Evolutionary conservation across 1,284 basidiomycete species (phyloP), one percentile per base, ranked within the genome.

Genomic region (Cystobasidium sp.): DNA sequence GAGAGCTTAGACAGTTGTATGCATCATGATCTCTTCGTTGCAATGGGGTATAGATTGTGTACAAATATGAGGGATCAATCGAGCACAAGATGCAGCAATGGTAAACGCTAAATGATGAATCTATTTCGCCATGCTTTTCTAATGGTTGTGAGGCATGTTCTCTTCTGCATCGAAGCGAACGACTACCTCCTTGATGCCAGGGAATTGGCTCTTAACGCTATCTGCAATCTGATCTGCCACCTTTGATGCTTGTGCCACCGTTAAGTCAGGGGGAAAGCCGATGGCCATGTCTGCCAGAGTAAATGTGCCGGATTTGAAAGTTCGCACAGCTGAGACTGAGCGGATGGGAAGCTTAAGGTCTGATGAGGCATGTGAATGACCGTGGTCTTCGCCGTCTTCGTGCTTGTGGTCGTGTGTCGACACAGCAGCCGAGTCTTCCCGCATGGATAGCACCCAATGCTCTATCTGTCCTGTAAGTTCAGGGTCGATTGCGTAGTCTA

Each of bases 271-370:
- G 43, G 70, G 70, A 43, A 73, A 73, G 62, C 70, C 70, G 22
- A 73, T 59, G n/a, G 70, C 70, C 63, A 73, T 65, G 39, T 73
- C 70, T 9, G 62, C 53, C 12, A 73, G 62, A 5, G 63, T 65
- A 52, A 64, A 73, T n/a, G 70, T 73, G 14, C 70, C 70, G 7
- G 70, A 73, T 43, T 73, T 73, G 53, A 73, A 73, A 0, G 70
- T 73, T 10, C 70, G 49, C 18, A 73, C 63, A 37, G 56, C 39
- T 7, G 62, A 66, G 37, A 73, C 55, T 41, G 70, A 73, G 22
- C 62, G 52, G 6, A 73, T 73, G 14, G 70, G 70, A 10, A 73
- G 53, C 16, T 51, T 53, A 7, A 66, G 51, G n/a, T 43, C 44
- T 37, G 64, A 66, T 8, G 51, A 47, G 14, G 53, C 59, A 44